Evolutionary conservation across 768 basidiomycete genomes (phyloP).

Genomic region (Leccinellum albellum): DNA sequence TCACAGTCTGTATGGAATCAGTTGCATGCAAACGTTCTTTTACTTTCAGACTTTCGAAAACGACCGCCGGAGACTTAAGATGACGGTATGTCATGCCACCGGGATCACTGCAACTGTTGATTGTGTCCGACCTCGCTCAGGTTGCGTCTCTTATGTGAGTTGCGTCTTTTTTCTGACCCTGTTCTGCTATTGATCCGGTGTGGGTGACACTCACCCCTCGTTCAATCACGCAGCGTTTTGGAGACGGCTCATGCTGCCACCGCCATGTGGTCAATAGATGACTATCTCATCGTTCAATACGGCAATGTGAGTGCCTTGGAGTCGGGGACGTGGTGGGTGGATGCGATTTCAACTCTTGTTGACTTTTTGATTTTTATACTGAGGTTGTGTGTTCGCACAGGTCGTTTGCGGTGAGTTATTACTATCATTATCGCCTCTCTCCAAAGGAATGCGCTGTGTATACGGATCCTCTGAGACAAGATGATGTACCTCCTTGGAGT

Average conservation of each 20-base stretch:
- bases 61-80: constrained; percentile 18
- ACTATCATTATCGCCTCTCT: too few species aligned
- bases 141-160: constrained; percentile 21
- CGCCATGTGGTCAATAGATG: constrained; percentile 22
- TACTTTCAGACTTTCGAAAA: constrained; percentile 25
- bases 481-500: too few species aligned
- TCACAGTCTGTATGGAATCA: constrained; percentile 26
- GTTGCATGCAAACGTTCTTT: constrained; percentile 27
- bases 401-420: too few species aligned
- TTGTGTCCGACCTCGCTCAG: constrained; percentile 1
- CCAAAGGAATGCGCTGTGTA: too few species aligned
- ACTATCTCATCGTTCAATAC: constrained; percentile 21
- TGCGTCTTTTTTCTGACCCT: not conserved
- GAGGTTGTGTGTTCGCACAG: too few species aligned
- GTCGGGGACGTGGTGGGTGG: too few species aligned
- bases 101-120: not conserved
- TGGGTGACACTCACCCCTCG: not conserved
- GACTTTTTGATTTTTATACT: too few species aligned
- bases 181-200: not conserved
- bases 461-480: too few species aligned
- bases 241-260: constrained; percentile 22
- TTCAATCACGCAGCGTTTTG: constrained; percentile 7
- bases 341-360: too few species aligned
- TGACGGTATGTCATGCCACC: constrained; percentile 14
- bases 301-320: not conserved